A percentile compares a stretch with the other conserved stretches of the same genome.
Evolutionary conservation across 352 stramenopile species (phyloP).

Genomic region (Globisporangium cylindrosporum): DNA sequence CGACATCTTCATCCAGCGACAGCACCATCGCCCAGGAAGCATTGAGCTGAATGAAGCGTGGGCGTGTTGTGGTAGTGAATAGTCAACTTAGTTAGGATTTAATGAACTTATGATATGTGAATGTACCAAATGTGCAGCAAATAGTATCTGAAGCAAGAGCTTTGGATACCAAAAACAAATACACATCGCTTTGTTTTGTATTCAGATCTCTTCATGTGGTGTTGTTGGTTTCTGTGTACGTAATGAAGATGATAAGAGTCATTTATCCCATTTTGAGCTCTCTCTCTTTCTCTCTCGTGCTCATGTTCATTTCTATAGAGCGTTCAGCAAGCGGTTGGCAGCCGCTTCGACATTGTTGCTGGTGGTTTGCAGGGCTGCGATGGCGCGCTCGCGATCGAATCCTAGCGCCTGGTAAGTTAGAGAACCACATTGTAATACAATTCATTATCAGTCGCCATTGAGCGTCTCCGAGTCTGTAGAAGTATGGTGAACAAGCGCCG

Average conservation of each 20-base stretch:
- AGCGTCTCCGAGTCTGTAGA: neutral
- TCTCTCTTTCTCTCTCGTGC: neutral
- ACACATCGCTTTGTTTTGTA: neutral
- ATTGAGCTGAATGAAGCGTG: neutral
- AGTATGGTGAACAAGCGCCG: neutral
- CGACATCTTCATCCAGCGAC: neutral
- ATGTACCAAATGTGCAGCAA: neutral
- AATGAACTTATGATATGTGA: constrained; percentile 8
- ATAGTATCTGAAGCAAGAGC: neutral
- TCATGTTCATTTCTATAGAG: constrained; percentile 27
- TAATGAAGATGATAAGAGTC: neutral
- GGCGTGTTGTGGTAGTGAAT: neutral
- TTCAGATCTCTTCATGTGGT: neutral
- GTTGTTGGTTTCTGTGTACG: neutral
- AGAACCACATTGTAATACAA: neutral
- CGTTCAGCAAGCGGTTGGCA: constrained; percentile 81
- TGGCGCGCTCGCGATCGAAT: constrained; percentile 66
- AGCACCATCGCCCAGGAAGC: neutral
- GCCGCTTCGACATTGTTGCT: constrained; percentile 88
- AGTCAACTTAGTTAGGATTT: constrained; percentile 2
- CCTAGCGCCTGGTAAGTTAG: constrained; percentile 41
- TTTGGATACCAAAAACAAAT: neutral
- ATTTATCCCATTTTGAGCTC: neutral
- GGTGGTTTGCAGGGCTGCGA: constrained; percentile 67
- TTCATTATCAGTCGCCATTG: neutral